Base-by-base conservation (phyloP, 2,329 filamentous ascomycete genomes). In the Verticillium alfalfae region DNA sequence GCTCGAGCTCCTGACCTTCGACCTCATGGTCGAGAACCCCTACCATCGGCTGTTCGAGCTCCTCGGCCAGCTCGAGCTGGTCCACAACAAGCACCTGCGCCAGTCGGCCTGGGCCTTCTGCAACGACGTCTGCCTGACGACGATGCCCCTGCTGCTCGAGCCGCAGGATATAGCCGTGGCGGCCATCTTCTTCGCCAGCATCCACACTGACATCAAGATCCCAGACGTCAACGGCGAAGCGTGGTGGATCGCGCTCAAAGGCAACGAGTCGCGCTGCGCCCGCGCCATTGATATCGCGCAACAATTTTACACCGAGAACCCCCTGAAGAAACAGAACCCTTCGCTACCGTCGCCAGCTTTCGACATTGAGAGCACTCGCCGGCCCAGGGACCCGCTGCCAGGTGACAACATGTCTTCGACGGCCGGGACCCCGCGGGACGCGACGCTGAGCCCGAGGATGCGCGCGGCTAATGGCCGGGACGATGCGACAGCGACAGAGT, bases 81-180 rank as follows among this genome's bases (percentile, higher is more conserved):
- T 91, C 63, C 88, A 94, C 69, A 91, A 96, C 76, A 94, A 94
- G 75, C 79, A 84, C 60, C 78, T 98, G 36, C 86, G 94, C 61
- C 93, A 97, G 75, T 87, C 91, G 0, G 90, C 92, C 1, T 98
- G 95, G 93, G 90, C 92, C 0, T 98, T 97, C 70, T 87, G 96
- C 65, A 97, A 96, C 72, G 95, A 99, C 75, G 90, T 90, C 22
- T 91, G 88, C 66, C 86, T 94, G 63, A 98, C 94, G 1, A 86
- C 89, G 49, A 81, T 98, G 57, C 96, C 93, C 63, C 83, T 99
- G 3, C 81, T 96, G 36, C 90, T 93, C 73, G 86, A 87, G 22
- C 86, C 92, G 16, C 85, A 88, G 49, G 91, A 92, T 45, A 91
- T 98, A 60, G 93, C 94, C 16, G 90, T 94, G 37, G 89, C 88